Base-by-base conservation (phyloP, 257 asterid genomes). In the Nicotiana knightiana region DNA sequence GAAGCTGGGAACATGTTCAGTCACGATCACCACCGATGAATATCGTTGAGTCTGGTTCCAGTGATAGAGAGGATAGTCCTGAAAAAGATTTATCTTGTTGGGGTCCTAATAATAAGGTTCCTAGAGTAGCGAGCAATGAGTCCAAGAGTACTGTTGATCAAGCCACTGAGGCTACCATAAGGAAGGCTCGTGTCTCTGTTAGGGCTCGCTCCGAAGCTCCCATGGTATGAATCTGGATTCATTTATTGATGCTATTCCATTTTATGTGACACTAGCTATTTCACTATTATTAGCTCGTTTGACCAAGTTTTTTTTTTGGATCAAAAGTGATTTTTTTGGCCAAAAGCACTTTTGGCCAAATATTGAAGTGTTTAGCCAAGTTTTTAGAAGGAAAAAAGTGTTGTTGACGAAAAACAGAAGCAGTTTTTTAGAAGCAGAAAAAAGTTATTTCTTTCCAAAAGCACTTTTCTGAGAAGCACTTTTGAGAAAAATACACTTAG, bases 121-220 rank as follows among this genome's bases (percentile, higher is more conserved):
- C 91, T 6, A 91, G 90, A 87, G 84, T 85, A 2, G 80, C 0
- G 12, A 12, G 58, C 57, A 84, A 84, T 57, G 63, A 87, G 7
- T 79, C 94, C 0, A 88, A 87, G 79, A 86, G 76, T 63, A 43
- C 51, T 43, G 51, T 83, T 28, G 99, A 96, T 87, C 99, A 94
- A 81, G 91, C 97, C 2, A 81, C 93, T 4, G 98, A 94, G 86
- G 97, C 98, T 21, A 96, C 97, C 5, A 94, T 96, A 97, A 90
- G 98, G 86, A 96, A 94, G 90, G 98, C 97, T 55, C 90, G 99
- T n/a, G 99, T 96, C 33, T 94, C 99, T 0, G 99, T 96, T 80
- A 88, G 98, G 35, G 97, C 97, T 51, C 89, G 97, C 61, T 96
- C 99, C 0, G 99, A 96, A 79, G 97, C 98, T 62, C 87, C 97